A percentile compares a stretch with the other conserved stretches of the same genome.
Evolutionary conservation across 148 eudicot genomes (phyloP).

Genomic region (Diospyros lotus): DNA sequence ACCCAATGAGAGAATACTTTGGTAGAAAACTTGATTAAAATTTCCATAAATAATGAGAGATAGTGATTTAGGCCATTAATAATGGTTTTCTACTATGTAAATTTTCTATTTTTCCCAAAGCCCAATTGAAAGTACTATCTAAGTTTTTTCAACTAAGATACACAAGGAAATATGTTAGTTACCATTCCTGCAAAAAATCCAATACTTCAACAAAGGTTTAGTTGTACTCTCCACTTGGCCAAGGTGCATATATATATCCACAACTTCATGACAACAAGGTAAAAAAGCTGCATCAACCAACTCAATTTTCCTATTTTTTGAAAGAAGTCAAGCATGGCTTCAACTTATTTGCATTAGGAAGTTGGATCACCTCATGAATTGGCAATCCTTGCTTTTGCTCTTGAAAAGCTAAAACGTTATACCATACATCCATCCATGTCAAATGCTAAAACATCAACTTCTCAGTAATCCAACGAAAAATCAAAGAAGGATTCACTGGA

Average conservation of each 20-base stretch:
- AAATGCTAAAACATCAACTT: not conserved
- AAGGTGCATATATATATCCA: not conserved
- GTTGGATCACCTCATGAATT: not conserved
- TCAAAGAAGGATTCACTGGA: not conserved
- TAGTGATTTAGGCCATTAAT: not conserved
- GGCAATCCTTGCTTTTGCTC: constrained; percentile 3
- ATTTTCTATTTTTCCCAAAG: not conserved
- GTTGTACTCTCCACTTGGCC: not conserved
- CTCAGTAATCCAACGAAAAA: not conserved
- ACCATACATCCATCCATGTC: not conserved
- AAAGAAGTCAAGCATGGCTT: not conserved
- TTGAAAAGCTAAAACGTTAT: not conserved
- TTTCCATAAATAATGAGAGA: not conserved
- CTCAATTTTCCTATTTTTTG: not conserved
- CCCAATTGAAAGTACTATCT: not conserved
- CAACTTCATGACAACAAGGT: not conserved
- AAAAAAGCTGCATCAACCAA: not conserved
- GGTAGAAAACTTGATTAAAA: not conserved
- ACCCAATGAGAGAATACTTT: not conserved
- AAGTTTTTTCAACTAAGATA: not conserved
- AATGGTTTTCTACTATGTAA: not conserved
- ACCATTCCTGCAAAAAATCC: not conserved
- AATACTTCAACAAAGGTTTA: not conserved
- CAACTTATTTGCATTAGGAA: not conserved
- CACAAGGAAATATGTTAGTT: not conserved